Percentiles rank a stretch among this genome's conserved stretches.
Evolutionary conservation across 352 stramenopile species (phyloP).

Genomic region (Phytopythium oedochilum): DNA sequence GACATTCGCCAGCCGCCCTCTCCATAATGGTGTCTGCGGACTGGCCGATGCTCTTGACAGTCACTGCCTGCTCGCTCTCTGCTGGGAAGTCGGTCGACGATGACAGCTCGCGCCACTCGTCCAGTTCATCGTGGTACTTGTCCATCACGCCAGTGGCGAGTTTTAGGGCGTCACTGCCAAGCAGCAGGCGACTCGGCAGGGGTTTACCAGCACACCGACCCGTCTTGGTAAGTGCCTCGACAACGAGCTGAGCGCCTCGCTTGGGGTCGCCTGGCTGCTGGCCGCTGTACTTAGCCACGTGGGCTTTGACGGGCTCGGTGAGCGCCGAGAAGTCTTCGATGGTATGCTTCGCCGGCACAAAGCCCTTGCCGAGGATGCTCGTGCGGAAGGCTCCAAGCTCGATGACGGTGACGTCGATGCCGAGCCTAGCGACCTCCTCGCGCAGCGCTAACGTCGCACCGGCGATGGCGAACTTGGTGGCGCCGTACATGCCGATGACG

Average conservation of each 20-base stretch:
- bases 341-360: slow-evolving; percentile 10
- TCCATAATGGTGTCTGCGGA: not conserved
- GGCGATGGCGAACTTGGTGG: slow-evolving; percentile 37
- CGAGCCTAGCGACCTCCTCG: slow-evolving; percentile 23
- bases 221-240: slow-evolving; percentile 32
- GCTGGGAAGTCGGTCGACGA: slow-evolving; percentile 15
- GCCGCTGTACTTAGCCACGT: slow-evolving; percentile 19
- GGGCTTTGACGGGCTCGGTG: slow-evolving; percentile 19
- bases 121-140: slow-evolving; percentile 15
- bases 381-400: slow-evolving; percentile 36
- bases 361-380: slow-evolving; percentile 19
- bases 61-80: not conserved
- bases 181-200: slow-evolving; percentile 24
- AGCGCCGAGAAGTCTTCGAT: slow-evolving; percentile 22
- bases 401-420: slow-evolving; percentile 36
- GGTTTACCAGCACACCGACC: slow-evolving; percentile 26
- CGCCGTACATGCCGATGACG: slow-evolving; percentile 26
- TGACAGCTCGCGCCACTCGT: slow-evolving; percentile 20
- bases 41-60: not conserved
- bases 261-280: slow-evolving; percentile 30
- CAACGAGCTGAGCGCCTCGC: slow-evolving; percentile 21
- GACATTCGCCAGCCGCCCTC: not conserved
- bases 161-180: slow-evolving; percentile 28
- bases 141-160: slow-evolving; percentile 16
- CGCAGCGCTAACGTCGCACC: slow-evolving; percentile 27